Base-by-base conservation (phyloP, 495 filamentous ascomycete species). In the Aspergillus saccharolyticus region DNA sequence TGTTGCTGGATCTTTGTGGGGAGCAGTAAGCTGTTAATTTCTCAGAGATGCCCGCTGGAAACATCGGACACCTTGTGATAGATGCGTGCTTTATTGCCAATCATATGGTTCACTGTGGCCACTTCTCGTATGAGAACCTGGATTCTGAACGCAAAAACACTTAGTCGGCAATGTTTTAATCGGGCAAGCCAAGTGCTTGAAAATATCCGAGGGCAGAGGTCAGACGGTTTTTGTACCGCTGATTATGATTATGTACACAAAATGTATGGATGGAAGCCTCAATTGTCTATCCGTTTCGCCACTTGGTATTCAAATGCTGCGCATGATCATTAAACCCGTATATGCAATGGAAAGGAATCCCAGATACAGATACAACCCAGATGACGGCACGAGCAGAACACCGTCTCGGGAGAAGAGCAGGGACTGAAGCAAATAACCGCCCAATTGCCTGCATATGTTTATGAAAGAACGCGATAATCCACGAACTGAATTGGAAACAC, bases 1-100 rank as follows among this genome's bases (percentile, higher is more conserved):
- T 89, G 44, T 67, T 89, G 50, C 74, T 85, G 66, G 85, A 87
- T 68, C 69, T 87, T 53, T 86, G 81, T 59, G 73, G 69, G 50
- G 80, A 81, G 44, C 76, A 57, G 71, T 50, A 12, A 53, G 16
- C 18, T 8, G 7, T 49, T 14, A 14, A 21, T 42, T 21, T 28
- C n/a, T 15, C 24, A n/a, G 0, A 9, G 14, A 12, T 39, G 33
- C 7, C 7, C 2, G 14, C 12, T 39, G 33, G 7, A 39, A 39
- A 9, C 33, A 39, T 5, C 10, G 2, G 33, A 9, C 6, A 10
- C 33, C 33, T 39, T 39, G 2, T 39, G 33, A 39, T 28, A 9
- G 3, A 4, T 28, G 25, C 25, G 25, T 28, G 25, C 25, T 4
- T 9, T 4, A 3, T 3, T 28, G 25, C 33, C 14, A 15, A 5